These are phyloP conservation scores for Scedosporium boydii DNA, from an alignment of 2,329 filamentous ascomycete species.

Conservation along the genomic window DNA sequence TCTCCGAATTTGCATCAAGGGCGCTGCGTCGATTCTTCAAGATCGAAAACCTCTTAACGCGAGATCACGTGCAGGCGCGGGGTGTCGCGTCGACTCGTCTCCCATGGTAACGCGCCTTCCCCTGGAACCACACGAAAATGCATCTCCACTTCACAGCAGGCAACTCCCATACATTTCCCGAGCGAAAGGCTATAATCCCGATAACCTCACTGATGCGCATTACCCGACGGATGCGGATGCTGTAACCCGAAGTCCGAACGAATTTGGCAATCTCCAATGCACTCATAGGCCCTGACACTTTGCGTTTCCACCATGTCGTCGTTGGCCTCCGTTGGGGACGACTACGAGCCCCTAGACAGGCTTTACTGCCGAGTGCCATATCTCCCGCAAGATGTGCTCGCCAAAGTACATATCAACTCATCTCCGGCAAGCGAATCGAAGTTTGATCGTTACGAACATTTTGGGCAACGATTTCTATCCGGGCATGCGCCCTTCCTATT, in stretches of 20 bases:
- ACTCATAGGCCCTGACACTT: neutral
- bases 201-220: too few relatives aligned
- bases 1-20: too few relatives aligned
- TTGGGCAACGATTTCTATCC: conserved; percentile 47
- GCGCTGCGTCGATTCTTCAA: neutral
- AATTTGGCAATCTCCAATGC: neutral
- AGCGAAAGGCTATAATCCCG: too few relatives aligned
- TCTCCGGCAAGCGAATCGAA: conserved; percentile 48
- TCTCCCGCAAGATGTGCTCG: conserved; percentile 37
- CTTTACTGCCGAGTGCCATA: conserved; percentile 38
- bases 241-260: too few relatives aligned
- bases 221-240: too few relatives aligned
- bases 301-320: conserved; percentile 5
- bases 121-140: neutral
- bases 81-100: conserved; percentile 16
- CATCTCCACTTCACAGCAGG: neutral
- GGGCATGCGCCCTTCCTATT: conserved; percentile 48
- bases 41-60: conserved; percentile 7
- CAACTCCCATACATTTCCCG: neutral
- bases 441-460: conserved; percentile 44
- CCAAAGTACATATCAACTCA: conserved; percentile 25
- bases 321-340: conserved; percentile 9
- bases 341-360: conserved; percentile 17
- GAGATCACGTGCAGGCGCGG: conserved; percentile 24
- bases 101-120: conserved; percentile 5